Conservation (phyloP, 352 stramenopile species). For the Globisporangium orthogonon region DNA sequence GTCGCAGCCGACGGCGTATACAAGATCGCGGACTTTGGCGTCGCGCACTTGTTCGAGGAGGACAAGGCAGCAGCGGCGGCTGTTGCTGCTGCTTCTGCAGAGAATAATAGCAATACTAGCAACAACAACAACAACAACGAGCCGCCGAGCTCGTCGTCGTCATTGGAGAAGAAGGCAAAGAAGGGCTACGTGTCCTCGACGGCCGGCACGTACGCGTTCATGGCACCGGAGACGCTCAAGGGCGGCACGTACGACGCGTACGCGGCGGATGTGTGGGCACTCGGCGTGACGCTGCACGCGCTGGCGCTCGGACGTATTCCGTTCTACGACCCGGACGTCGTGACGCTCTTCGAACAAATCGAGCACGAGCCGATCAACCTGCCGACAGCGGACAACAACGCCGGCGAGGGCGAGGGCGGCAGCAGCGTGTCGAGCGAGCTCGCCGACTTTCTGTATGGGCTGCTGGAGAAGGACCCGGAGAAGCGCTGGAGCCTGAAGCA, state of each 20-base stretch:
- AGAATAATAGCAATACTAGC: too few species aligned
- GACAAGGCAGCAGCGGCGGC: conserved; percentile 14
- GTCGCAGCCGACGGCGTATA: conserved; percentile 53
- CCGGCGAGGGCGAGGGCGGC: conserved; percentile 6
- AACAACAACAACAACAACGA: conserved; percentile 9
- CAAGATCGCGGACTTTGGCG: conserved; percentile 86
- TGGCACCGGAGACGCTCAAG: conserved; percentile 77
- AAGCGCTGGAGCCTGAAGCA: conserved; percentile 61
- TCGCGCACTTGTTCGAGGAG: conserved; percentile 79
- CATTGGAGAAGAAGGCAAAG: conserved; percentile 25
- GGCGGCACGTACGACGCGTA: conserved; percentile 75
- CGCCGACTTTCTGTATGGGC: conserved; percentile 38
- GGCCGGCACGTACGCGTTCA: conserved; percentile 82
- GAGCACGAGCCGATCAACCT: conserved; percentile 39
- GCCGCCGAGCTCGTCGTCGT: neutral
- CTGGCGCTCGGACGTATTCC: conserved; percentile 75
- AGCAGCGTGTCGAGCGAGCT: conserved; percentile 28
- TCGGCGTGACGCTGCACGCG: conserved; percentile 81
- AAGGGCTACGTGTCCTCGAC: conserved; percentile 75
- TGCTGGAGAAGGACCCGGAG: conserved; percentile 71
- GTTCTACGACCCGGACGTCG: conserved; percentile 79
- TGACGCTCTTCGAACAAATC: conserved; percentile 81
- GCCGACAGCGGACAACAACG: conserved; percentile 23
- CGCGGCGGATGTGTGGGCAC: conserved; percentile 82
- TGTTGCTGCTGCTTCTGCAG: too few species aligned